Evolutionary conservation across 2,329 filamentous ascomycete genomes (phyloP).

Genomic region (Ophiostoma pallidulum): DNA sequence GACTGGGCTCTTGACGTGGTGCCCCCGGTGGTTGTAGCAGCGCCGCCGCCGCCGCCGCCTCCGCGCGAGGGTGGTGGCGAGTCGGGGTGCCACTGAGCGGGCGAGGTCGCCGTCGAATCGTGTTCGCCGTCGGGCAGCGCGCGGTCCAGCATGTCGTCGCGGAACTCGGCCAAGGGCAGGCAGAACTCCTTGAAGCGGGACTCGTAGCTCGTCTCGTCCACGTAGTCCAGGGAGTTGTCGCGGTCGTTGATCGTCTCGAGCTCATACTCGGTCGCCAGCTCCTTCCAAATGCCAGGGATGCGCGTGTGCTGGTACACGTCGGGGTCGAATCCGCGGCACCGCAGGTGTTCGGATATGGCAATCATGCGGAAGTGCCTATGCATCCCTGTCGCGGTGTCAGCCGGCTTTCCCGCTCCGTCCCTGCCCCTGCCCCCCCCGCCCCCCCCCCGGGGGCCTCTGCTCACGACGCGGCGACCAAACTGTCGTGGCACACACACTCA

Average conservation of each 20-base stretch:
- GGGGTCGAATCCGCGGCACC: slow-evolving; percentile 70
- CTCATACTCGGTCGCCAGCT: slow-evolving; percentile 77
- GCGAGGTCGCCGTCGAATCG: slow-evolving; percentile 14
- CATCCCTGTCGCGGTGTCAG: slow-evolving; percentile 56
- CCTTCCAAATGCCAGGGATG: slow-evolving; percentile 86
- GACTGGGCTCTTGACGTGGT: not conserved
- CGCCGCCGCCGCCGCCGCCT: not conserved
- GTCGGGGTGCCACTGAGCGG: slow-evolving; percentile 17
- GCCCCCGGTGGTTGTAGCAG: no score
- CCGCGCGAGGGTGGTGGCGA: slow-evolving; percentile 4
- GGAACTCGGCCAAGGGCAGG: slow-evolving; percentile 17
- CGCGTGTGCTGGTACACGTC: slow-evolving; percentile 67
- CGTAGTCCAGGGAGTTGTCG: slow-evolving; percentile 18
- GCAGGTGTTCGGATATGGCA: slow-evolving; percentile 69
- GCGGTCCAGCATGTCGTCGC: slow-evolving; percentile 17
- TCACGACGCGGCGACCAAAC: no score
- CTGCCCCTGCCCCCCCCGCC: no score
- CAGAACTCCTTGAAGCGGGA: slow-evolving; percentile 18
- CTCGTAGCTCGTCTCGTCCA: slow-evolving; percentile 11
- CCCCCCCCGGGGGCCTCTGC: no score
- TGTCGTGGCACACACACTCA: no score
- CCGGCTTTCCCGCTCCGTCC: no score
- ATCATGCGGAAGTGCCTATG: slow-evolving; percentile 93
- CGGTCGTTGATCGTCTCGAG: slow-evolving; percentile 68
- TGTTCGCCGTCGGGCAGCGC: slow-evolving; percentile 11